A percentile compares a stretch with the other conserved stretches of the same genome.
These are phyloP conservation scores for Candida verbasci DNA, from an alignment of 805 yeast species.

Conservation along the genomic window DNA sequence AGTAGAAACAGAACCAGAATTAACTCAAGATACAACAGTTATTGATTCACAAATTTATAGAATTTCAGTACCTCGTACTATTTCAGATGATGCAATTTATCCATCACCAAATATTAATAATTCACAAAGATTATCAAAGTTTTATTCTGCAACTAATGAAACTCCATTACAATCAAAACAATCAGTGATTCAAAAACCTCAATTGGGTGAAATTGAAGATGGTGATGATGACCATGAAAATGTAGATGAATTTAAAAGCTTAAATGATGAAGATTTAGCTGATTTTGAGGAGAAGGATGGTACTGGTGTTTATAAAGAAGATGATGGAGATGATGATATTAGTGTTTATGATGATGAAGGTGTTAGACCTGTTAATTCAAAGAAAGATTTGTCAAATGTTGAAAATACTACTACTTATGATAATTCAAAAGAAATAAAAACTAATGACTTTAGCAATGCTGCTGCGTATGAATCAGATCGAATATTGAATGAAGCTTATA, in stretches of 20 bases:
- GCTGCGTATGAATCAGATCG: too few species aligned
- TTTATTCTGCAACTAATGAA: background rate
- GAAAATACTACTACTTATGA: too few species aligned
- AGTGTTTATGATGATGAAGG: background rate
- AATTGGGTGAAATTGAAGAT: conserved; percentile 5
- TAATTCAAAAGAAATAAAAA: too few species aligned
- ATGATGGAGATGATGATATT: background rate
- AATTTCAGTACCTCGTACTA: conserved; percentile 1
- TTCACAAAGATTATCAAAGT: conserved; percentile 1
- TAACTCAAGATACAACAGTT: background rate
- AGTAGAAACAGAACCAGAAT: background rate
- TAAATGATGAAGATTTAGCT: background rate
- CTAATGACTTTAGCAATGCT: too few species aligned
- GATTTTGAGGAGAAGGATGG: background rate
- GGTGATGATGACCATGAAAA: background rate
- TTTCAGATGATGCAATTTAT: background rate
- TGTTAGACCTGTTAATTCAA: background rate
- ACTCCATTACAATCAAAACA: conserved; percentile 1
- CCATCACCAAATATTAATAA: background rate
- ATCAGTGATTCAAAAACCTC: conserved; percentile 3
- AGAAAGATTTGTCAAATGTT: background rate
- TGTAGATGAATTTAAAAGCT: conserved; percentile 1
- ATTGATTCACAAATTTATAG: conserved; percentile 3
- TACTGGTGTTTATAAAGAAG: conserved; percentile 2
- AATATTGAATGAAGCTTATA: too few species aligned